Conservation (phyloP, 495 filamentous ascomycete genomes). For the Xylaria telfairii region DNA sequence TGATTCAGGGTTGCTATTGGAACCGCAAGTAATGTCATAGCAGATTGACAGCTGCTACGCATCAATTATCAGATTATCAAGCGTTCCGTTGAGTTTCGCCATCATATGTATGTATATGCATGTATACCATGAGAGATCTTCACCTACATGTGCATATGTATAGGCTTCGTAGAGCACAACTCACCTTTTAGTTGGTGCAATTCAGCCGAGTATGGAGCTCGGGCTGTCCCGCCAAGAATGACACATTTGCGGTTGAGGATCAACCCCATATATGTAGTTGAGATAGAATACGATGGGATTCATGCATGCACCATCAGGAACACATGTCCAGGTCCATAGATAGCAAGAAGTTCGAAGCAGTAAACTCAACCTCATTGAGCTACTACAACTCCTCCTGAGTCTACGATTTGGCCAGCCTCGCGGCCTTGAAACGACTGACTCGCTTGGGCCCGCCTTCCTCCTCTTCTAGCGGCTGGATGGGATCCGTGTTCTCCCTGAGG, state of each 20-base stretch:
- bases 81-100: conserved; percentile 44
- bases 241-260: no score
- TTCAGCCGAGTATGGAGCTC: not conserved
- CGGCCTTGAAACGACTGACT: conserved; percentile 89
- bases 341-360: conserved; percentile 1
- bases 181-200: not conserved
- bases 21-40: conserved; percentile 58
- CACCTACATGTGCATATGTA: not conserved
- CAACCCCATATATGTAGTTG: not conserved
- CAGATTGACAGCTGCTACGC: conserved; percentile 59
- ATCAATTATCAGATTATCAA: conserved; percentile 58
- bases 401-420: conserved; percentile 64
- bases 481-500: conserved; percentile 63
- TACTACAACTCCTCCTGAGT: not conserved
- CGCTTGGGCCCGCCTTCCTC: conserved; percentile 69
- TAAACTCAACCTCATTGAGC: conserved; percentile 25
- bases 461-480: conserved; percentile 68
- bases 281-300: not conserved
- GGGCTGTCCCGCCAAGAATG: not conserved
- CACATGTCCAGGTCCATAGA: not conserved
- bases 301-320: conserved; percentile 2
- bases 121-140: not conserved
- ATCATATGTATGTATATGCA: not conserved
- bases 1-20: conserved; percentile 55
- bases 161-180: not conserved